Evolutionary conservation across 2,329 filamentous ascomycete genomes (phyloP), one percentile per base, ranked within the genome.

Genomic region (Aspergillus transmontanensis): DNA sequence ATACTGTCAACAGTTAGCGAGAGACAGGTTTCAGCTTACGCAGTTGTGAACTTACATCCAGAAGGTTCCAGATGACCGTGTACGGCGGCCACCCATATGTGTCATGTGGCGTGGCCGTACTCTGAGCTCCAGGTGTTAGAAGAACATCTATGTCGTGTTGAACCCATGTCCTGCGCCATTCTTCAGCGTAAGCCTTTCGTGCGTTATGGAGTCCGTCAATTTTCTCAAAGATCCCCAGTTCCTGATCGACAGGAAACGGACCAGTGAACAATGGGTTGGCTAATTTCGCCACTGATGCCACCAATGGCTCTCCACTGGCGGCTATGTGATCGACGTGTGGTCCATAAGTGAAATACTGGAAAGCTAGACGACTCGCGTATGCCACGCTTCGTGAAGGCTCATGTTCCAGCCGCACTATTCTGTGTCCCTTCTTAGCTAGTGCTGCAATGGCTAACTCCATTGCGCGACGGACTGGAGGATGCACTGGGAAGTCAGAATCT

Each of bases 61-160:
- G 66, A 10, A 86, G 26, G 63, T 87, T 88, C 71, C 80, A 80
- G 34, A 86, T 64, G 21, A 81, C 69, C 0, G 85, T 86, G 70
- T 82, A 87, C 10, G 69, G 61, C 10, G 72, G 69, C 68, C 67
- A 73, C 4, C 70, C 74, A 56, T 68, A 76, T 0, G 75, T 79
- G 69, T 87, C 85, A 68, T 87, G 83, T 21, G 74, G 75, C 0
- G 83, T 80, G 0, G 86, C 84, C 0, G 84, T 85, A 14, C 75
- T 80, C 66, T 84, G 82, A 6, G 84, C 81, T 4, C 79, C 78
- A 4, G 83, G 79, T 58, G 78, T 79, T n/a, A 88, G 58, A 0
- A 87, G 71, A 0, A 80, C 81, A 71, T 87, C 85, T 4, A 87
- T 71, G 9, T 76, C 69, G 21, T 84, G 70, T 21, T 80, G 71